phyloP scores from a whole-genome alignment of 2,329 filamentous ascomycete genomes.

The Ploettnerulaceae sp. region DNA sequence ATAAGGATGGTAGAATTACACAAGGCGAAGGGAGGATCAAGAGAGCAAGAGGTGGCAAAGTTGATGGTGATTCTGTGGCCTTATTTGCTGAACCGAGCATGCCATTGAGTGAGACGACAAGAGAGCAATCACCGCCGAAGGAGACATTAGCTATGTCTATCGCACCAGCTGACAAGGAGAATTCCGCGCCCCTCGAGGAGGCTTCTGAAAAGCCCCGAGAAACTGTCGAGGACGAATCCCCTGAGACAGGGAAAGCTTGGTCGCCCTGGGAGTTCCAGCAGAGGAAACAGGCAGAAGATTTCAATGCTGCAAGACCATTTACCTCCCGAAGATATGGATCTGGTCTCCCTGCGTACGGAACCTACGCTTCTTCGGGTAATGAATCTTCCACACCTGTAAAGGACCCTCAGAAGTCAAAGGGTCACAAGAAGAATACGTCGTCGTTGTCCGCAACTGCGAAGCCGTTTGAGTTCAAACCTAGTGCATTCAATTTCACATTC shows the following conservation, averaged over 20 bases:
- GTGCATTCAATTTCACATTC: constrained; percentile 28
- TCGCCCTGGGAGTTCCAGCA: constrained; percentile 57
- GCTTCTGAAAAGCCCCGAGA: constrained; percentile 30
- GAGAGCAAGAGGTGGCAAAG: constrained; percentile 60
- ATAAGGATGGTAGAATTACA: constrained; percentile 56
- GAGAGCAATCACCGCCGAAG: constrained; percentile 32
- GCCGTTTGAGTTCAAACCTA: constrained; percentile 49
- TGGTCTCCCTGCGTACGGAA: constrained; percentile 28
- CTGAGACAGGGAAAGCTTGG: constrained; percentile 50
- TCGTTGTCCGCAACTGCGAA: constrained; percentile 67
- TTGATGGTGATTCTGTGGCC: constrained; percentile 68
- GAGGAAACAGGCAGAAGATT: constrained; percentile 37
- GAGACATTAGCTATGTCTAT: constrained; percentile 14
- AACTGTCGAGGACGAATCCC: constrained; percentile 46
- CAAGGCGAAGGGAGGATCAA: constrained; percentile 68
- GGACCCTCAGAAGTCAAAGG: constrained; percentile 24
- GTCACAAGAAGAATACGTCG: constrained; percentile 42
- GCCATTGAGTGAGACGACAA: constrained; percentile 33
- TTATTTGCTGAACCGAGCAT: constrained; percentile 60
- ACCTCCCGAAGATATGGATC: constrained; percentile 26
- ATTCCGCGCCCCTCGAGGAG: constrained; percentile 25
- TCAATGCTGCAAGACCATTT: constrained; percentile 34
- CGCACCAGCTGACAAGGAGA: constrained; percentile 32
- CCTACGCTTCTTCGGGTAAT: constrained; percentile 31
- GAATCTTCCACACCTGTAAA: constrained; percentile 16